These are phyloP conservation scores for Aspergillus transmontanensis DNA, from an alignment of 2,329 filamentous ascomycete genomes.

Conservation along the genomic window DNA sequence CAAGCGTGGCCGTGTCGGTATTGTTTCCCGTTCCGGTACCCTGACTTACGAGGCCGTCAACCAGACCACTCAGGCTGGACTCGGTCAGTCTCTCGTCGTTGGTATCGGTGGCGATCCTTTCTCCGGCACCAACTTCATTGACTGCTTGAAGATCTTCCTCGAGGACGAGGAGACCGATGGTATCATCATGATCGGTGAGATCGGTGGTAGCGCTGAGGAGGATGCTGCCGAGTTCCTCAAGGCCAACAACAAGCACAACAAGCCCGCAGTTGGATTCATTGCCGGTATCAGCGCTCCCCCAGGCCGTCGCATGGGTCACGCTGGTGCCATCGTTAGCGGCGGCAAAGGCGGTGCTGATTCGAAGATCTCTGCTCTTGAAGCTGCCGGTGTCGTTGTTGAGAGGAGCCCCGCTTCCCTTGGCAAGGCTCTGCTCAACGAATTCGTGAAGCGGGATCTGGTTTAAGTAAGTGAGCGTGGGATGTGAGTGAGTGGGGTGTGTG, in stretches of 20 bases:
- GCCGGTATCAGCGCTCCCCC: slow-evolving; percentile 97
- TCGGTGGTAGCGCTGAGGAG: slow-evolving; percentile 95
- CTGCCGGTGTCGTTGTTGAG: slow-evolving; percentile 93
- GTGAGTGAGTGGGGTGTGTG: slow-evolving; percentile 1
- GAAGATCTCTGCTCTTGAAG: slow-evolving; percentile 94
- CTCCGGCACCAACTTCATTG: slow-evolving; percentile 99
- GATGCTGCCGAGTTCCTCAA: slow-evolving; percentile 96
- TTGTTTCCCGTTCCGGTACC: slow-evolving; percentile 96
- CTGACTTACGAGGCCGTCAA: slow-evolving; percentile 99
- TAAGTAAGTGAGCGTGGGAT: slow-evolving; percentile 50
- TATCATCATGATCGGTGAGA: slow-evolving; percentile 99
- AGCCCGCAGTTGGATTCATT: slow-evolving; percentile 97
- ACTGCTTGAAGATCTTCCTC: slow-evolving; percentile 96
- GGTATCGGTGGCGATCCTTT: slow-evolving; percentile 99
- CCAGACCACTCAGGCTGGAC: slow-evolving; percentile 95
- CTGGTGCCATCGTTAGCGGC: slow-evolving; percentile 95
- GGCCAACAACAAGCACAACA: slow-evolving; percentile 86
- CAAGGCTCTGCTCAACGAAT: slow-evolving; percentile 92
- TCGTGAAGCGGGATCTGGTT: slow-evolving; percentile 93
- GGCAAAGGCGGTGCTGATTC: slow-evolving; percentile 98
- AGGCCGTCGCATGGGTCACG: slow-evolving; percentile 97
- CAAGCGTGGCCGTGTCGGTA: slow-evolving; percentile 98
- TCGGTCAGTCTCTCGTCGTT: slow-evolving; percentile 96
- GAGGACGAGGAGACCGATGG: slow-evolving; percentile 95
- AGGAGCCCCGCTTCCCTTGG: slow-evolving; percentile 88